Percentiles rank a stretch among this genome's conserved stretches.
These are phyloP conservation scores for Rhizopogon sp. DNA, from an alignment of 768 basidiomycete genomes.

Conservation along the genomic window DNA sequence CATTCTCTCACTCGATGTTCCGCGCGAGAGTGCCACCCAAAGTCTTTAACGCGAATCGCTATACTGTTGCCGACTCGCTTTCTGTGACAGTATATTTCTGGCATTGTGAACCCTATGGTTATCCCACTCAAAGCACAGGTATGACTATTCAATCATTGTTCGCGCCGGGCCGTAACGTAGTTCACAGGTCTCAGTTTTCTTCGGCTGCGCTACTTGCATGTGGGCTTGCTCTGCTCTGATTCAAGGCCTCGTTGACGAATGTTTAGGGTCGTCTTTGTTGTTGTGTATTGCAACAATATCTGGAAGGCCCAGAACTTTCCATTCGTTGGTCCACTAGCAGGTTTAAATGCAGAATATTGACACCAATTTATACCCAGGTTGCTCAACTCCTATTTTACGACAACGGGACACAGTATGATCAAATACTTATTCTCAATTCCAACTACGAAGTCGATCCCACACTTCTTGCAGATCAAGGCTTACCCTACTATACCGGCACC, in stretches of 20 bases:
- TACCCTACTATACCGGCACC: conserved; percentile 35
- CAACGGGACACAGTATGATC: conserved; percentile 44
- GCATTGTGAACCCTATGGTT: too few species aligned
- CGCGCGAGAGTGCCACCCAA: too few species aligned
- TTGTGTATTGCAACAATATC: conserved; percentile 34
- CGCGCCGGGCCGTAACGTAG: too few species aligned
- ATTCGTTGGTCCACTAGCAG: conserved; percentile 29
- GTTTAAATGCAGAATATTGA: neutral
- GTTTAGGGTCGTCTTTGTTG: conserved; percentile 13
- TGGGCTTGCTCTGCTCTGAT: too few species aligned
- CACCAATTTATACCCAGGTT: conserved; percentile 10
- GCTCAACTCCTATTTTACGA: conserved; percentile 40
- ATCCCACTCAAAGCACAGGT: conserved; percentile 51
- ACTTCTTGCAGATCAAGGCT: conserved; percentile 35
- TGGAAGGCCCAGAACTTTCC: conserved; percentile 55
- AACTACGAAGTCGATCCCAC: conserved; percentile 38
- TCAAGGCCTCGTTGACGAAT: too few species aligned
- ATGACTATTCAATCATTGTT: too few species aligned
- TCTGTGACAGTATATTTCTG: too few species aligned
- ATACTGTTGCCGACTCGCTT: too few species aligned
- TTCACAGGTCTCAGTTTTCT: too few species aligned
- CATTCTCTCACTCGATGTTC: too few species aligned
- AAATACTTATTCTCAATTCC: conserved; percentile 36
- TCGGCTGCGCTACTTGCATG: too few species aligned
- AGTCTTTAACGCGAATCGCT: too few species aligned